Base-by-base conservation (phyloP, 805 yeast genomes). In the Saccharomycopsis sp. region DNA sequence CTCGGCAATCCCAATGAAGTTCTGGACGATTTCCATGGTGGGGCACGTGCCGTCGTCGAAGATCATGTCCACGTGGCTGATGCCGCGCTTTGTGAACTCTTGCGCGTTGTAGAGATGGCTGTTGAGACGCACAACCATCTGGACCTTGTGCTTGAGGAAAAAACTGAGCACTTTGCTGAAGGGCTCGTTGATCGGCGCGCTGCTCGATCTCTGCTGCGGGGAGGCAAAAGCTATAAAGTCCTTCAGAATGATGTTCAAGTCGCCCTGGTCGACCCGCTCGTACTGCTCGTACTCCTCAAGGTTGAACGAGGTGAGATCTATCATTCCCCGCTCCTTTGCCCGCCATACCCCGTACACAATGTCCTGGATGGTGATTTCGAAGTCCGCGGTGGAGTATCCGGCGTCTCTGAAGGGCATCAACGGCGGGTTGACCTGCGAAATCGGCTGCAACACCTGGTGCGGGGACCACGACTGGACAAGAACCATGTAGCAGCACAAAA, bases 31-130 rank as follows among this genome's bases (percentile, higher is more conserved):
- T 15, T 91, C 94, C 82, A 94, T 79, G 4, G 96, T 87, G 16
- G 99, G 99, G 70, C 98, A 94, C 1, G 98, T 91, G 34, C 99
- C 99, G 71, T 94, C 99, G 65, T 94, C 98, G 71, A 94, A 94
- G 50, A 92, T 88, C 91, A 94, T 87, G 70, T 94, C 99, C 18
- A 92, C 77, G 70, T 94, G 99, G 66, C 87, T 85, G 63, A 94
- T 90, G 2, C 88, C 91, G 57, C 88, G 75, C 63, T 83, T 84
- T 63, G 87, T 89, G 68, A 94, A 94, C 68, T 91, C 96, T 34
- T 74, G 75, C 57, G 87, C 84, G 67, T 92, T 94, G 73, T 94
- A 94, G 52, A 94, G 77, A 65, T 89, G 97, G 0, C 97, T 89
- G 71, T 94, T 94, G 58, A 94, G 79, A 67, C 99, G 81, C 23